Evolutionary conservation across 2,329 filamentous ascomycete species (phyloP), one percentile per base, ranked within the genome.

Genomic region (Colletotrichum melonis): DNA sequence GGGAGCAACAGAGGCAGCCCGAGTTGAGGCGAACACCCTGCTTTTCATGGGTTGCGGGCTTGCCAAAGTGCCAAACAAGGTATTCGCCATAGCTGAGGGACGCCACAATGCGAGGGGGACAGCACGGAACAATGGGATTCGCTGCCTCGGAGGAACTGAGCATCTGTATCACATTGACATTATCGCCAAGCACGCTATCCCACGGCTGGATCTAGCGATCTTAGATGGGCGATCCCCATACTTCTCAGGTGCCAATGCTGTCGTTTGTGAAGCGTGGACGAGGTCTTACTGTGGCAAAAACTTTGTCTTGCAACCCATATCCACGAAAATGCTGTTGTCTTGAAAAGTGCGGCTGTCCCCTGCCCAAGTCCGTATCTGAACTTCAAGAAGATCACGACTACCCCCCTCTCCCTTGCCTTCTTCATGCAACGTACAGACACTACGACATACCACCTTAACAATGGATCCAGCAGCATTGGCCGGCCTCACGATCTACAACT

Each of bases 401-500:
- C 9, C 26, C 30, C 11, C 55, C 26, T 16, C 9, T 46, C 3
- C n/a, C 56, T 38, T 19, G 26, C 19, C 35, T 62, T 22, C n/a
- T 49, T 26, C 26, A 26, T 22, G 24, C 54, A 54, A 3, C 32
- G 28, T 22, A 22, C 26, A 46, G 3, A 22, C 42, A 16, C 16
- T 6, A 14, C 28, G 28, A 5, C 54, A 38, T 38, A 3, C 55
- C 19, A 7, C 30, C 57, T 22, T 9, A 4, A 55, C 32, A 16
- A 73, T 73, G 67, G 67, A 70, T 22, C 32, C 67, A 2, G 35
- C 67, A 56, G 59, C n/a, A 24, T 30, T 73, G 60, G 60, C 46
- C n/a, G 24, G 55, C 35, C 38, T 79, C 38, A 78, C 79, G n/a
- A 75, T 80, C 57, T 81, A 81, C 76, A 80, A 78, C 52, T 49